Base-by-base conservation (phyloP, 2,329 filamentous ascomycete species). In the Pleochaeta shiraiana region DNA sequence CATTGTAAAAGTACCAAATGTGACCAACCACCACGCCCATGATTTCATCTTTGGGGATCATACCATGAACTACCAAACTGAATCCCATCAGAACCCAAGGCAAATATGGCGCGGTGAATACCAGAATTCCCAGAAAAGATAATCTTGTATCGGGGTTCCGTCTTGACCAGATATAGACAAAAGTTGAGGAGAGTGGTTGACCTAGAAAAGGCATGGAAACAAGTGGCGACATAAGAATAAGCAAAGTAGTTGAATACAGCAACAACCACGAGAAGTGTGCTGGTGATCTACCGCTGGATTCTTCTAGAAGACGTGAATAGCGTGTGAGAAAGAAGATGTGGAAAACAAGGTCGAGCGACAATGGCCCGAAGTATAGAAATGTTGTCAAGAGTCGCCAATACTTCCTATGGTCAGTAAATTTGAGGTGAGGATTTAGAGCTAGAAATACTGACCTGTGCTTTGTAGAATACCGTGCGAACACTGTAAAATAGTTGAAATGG, bases 251-350 rank as follows among this genome's bases (percentile, higher is more conserved):
- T 65, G 90, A 86, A 74, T 95, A 97, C 63, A 93, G 78, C 1
- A 98, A 80, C 21, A 98, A 80, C 91, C 92, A 98, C 5, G 90
- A 90, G 77, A 96, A 98, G 72, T 95, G 87, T 2, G 93, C 93
- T 0, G 92, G 88, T 4, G 89, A 95, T 53, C 88, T 84, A 47
- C 90, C 89, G n/a, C 90, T 90, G 0, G 89, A 90, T 75, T 97
- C 92, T 76, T 98, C 93, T 59, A 98, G 83, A 53, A 97, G 86
- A 63, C 93, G 87, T 6, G 92, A 91, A 75, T 98, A 98, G 65
- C 93, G 87, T 74, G 96, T 91, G 65, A 96, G 85, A 77, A 98
- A 98, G 81, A 96, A 98, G 74, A 97, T 88, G 75, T 97, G 92
- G 79, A 96, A 97, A 70, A 97, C 81, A 47, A 98, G 84, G 74